phyloP scores from a whole-genome alignment of 208 protist genomes.

The Leishmania arabica region DNA sequence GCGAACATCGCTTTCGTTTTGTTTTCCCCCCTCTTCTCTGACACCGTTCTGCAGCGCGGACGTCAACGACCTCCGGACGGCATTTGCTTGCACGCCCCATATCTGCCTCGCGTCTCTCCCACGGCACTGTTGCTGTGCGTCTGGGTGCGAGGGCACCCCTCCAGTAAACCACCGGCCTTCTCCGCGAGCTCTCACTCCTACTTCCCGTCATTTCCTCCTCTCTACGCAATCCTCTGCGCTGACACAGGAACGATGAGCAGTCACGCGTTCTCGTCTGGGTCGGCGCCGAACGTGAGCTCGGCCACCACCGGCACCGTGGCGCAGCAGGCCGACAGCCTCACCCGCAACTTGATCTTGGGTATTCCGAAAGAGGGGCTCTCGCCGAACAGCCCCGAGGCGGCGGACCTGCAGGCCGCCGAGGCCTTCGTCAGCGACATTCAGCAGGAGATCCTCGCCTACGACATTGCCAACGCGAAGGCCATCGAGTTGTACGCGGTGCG shows the following conservation, averaged over 20 bases:
- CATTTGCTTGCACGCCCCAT: neutral
- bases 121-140: neutral
- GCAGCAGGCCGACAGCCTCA: slow-evolving; percentile 56
- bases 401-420: slow-evolving; percentile 73
- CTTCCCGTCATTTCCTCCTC: neutral
- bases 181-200: neutral
- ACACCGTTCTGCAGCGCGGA: neutral
- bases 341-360: slow-evolving; percentile 74
- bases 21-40: neutral
- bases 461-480: slow-evolving; percentile 80
- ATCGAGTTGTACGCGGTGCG: slow-evolving; percentile 67
- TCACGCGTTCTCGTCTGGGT: slow-evolving; percentile 8
- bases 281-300: slow-evolving; percentile 15
- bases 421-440: slow-evolving; percentile 81
- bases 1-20: neutral
- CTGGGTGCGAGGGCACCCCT: neutral
- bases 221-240: neutral
- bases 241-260: slow-evolving; percentile 10
- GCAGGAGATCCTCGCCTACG: slow-evolving; percentile 78
- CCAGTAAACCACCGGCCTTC: neutral
- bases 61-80: no score
- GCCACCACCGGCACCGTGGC: slow-evolving; percentile 30
- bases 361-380: slow-evolving; percentile 62
- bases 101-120: neutral
- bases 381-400: slow-evolving; percentile 58